These are phyloP conservation scores for Nematodospora anomalae DNA, from an alignment of 1,139 yeast genomes.

Conservation along the genomic window DNA sequence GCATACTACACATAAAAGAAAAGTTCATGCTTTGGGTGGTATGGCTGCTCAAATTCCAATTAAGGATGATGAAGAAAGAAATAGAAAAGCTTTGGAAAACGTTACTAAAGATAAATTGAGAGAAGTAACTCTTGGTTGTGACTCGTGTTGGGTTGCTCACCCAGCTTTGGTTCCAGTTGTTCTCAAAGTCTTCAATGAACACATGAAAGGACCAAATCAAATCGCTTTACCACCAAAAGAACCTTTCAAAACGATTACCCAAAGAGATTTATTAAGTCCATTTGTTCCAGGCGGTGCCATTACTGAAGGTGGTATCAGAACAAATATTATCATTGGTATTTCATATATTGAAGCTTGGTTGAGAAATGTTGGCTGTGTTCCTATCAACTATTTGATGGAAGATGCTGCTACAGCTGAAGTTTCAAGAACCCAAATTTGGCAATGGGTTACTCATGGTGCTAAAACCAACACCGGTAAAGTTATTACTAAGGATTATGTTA, in stretches of 20 bases:
- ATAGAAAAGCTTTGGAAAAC: constrained; percentile 66
- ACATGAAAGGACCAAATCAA: constrained; percentile 85
- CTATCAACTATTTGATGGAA: constrained; percentile 82
- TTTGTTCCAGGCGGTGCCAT: constrained; percentile 62
- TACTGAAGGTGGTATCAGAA: constrained; percentile 73
- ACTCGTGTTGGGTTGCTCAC: constrained; percentile 84
- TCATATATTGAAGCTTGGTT: constrained; percentile 85
- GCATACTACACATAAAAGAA: constrained; percentile 71
- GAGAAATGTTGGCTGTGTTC: constrained; percentile 77
- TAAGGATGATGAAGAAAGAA: constrained; percentile 64
- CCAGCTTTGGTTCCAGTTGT: constrained; percentile 78
- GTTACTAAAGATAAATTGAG: constrained; percentile 72
- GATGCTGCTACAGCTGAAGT: constrained; percentile 90
- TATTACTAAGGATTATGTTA: constrained; percentile 59
- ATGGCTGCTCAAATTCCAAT: constrained; percentile 86
- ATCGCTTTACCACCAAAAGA: constrained; percentile 58
- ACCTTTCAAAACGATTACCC: constrained; percentile 49
- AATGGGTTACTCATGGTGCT: constrained; percentile 79
- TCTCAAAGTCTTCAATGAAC: constrained; percentile 72
- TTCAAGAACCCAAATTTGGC: constrained; percentile 78
- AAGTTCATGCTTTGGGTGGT: constrained; percentile 81
- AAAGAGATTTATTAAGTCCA: constrained; percentile 70
- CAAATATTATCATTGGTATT: constrained; percentile 70
- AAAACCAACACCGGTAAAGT: constrained; percentile 58
- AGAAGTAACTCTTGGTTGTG: constrained; percentile 75